Base-by-base conservation (phyloP, 148 eudicot genomes). In the Spergularia marina region DNA sequence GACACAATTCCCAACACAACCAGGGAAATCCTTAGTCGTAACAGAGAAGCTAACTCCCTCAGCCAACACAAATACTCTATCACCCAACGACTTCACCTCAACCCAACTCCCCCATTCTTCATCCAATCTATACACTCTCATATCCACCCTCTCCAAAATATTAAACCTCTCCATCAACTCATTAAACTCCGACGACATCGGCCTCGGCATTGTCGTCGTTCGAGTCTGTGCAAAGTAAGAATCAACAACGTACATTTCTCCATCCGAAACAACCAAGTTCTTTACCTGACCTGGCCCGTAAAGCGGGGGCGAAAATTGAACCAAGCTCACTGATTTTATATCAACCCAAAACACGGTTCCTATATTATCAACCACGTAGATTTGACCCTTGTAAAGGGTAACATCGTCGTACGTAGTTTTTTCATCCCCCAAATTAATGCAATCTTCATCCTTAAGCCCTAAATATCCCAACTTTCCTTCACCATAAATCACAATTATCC, bases 51-150 rank as follows among this genome's bases (percentile, higher is more conserved):
- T 23, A 69, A 17, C 30, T 20, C 69, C 79, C 0, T 58, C 59
- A 0, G 34, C 60, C 30, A 76, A 51, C 68, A 76, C 73, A 34
- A 76, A 76, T 16, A 76, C 52, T n/a, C 74, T 54, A 49, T 59
- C 66, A 4, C 60, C 73, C 34, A 76, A 56, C 13, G 73, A 68
- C 5, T 34, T 58, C 6, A 76, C 73, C 17, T 76, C 47, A 68
- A 76, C 79, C 79, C 79, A 76, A 57, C 23, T 68, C 53, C 79
- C 79, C 79, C 79, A 76, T 30, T 68, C 74, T 49, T 76, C 60
- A 69, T 76, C 79, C 49, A 76, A 53, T 49, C 55, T 69, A 59
- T 68, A 76, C 40, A 76, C 66, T 7, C 53, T 76, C 68, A 76
- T 60, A 18, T 59, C 74, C 49, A 58, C 68, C 36, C 44, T 59